These are phyloP conservation scores for Aaosphaeria pasadenensis DNA, from an alignment of 2,329 filamentous ascomycete species.

Conservation along the genomic window DNA sequence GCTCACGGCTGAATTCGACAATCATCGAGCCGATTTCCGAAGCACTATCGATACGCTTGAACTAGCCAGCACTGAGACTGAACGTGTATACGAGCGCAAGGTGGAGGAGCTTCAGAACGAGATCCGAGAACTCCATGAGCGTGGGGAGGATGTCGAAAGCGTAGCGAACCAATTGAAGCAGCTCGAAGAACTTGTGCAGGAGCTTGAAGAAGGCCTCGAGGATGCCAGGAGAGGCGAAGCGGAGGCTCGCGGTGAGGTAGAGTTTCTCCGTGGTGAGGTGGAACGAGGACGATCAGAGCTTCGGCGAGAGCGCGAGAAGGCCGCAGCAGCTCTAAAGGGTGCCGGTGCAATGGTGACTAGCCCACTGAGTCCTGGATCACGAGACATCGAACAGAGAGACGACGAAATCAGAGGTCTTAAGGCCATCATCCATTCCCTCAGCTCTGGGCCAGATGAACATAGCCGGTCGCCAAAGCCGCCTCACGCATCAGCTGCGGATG, in stretches of 20 bases:
- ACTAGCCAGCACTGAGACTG: slow-evolving; percentile 90
- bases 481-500: slow-evolving; percentile 21
- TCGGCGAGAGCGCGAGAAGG: slow-evolving; percentile 82
- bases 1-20: slow-evolving; percentile 91
- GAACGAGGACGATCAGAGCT: slow-evolving; percentile 87
- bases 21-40: slow-evolving; percentile 90
- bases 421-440: slow-evolving; percentile 95
- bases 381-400: slow-evolving; percentile 89
- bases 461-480: slow-evolving; percentile 29
- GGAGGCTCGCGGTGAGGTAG: slow-evolving; percentile 91
- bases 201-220: slow-evolving; percentile 93
- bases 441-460: slow-evolving; percentile 61
- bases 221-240: slow-evolving; percentile 92
- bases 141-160: slow-evolving; percentile 84
- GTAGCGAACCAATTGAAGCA: slow-evolving; percentile 92
- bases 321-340: slow-evolving; percentile 59
- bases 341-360: slow-evolving; percentile 46
- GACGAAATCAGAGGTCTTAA: slow-evolving; percentile 97
- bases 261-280: slow-evolving; percentile 91
- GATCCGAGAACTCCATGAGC: slow-evolving; percentile 75
- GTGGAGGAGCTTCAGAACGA: slow-evolving; percentile 84
- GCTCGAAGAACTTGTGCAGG: slow-evolving; percentile 91
- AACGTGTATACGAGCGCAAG: slow-evolving; percentile 91
- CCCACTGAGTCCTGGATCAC: slow-evolving; percentile 47
- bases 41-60: slow-evolving; percentile 97